A percentile compares a stretch with the other conserved stretches of the same genome.
Evolutionary conservation across 352 stramenopile genomes (phyloP).

Genomic region (Labyrinthula sp.): DNA sequence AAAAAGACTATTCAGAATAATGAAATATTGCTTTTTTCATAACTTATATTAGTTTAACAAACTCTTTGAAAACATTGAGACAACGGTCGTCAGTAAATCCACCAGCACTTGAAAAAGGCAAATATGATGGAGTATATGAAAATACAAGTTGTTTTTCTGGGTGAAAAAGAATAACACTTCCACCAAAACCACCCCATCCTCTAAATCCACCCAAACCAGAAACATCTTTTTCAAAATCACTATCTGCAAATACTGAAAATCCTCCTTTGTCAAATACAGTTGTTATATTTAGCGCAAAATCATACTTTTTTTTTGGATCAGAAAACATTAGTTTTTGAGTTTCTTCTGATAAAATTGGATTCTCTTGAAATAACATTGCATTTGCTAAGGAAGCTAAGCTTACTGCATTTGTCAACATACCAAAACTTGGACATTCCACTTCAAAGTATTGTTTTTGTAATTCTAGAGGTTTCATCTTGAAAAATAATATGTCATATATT

Average conservation of each 20-base stretch:
- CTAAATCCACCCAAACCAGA: neutral
- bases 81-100: slow-evolving; percentile 8
- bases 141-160: slow-evolving; percentile 6
- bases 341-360: neutral
- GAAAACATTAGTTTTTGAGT: neutral
- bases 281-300: neutral
- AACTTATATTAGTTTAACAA: too few species aligned
- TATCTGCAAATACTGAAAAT: slow-evolving; percentile 1
- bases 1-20: too few species aligned
- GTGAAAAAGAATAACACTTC: neutral
- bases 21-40: too few species aligned
- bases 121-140: slow-evolving; percentile 6
- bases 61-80: too few species aligned
- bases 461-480: too few species aligned
- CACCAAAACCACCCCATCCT: slow-evolving; percentile 16
- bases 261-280: slow-evolving; percentile 13
- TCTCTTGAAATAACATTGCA: neutral
- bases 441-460: neutral
- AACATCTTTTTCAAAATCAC: neutral
- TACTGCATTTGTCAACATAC: slow-evolving; percentile 7
- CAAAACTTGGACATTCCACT: neutral
- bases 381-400: slow-evolving; percentile 3
- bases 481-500: too few species aligned
- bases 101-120: neutral
- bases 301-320: slow-evolving; percentile 1